phyloP scores from a whole-genome alignment of 2,329 filamentous ascomycete genomes.

The Fusarium albidum region DNA sequence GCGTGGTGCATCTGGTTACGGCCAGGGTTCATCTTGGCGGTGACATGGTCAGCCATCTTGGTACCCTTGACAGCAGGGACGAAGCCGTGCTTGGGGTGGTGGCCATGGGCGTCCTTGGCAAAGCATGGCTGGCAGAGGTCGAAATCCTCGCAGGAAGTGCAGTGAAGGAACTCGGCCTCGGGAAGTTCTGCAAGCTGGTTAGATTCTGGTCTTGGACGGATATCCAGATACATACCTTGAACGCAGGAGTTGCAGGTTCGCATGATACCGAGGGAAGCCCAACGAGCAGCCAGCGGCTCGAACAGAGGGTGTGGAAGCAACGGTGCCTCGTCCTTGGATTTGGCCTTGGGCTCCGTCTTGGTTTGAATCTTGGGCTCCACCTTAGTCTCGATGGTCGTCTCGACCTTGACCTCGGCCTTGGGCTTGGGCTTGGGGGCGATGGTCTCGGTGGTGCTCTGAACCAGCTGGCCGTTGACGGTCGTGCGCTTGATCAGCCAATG shows the following conservation, averaged over 20 bases:
- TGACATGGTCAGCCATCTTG: slow-evolving; percentile 66
- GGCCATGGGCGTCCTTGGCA: slow-evolving; percentile 78
- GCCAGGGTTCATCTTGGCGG: slow-evolving; percentile 77
- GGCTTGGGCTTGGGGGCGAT: slow-evolving; percentile 68
- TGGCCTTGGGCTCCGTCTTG: slow-evolving; percentile 32
- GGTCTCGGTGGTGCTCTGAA: slow-evolving; percentile 86
- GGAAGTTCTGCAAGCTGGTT: slow-evolving; percentile 63
- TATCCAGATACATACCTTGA: slow-evolving; percentile 43
- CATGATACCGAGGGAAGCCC: slow-evolving; percentile 45
- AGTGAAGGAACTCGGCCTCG: slow-evolving; percentile 85
- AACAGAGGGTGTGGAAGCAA: slow-evolving; percentile 31
- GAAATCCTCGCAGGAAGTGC: slow-evolving; percentile 84
- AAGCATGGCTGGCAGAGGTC: slow-evolving; percentile 92
- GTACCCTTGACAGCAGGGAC: slow-evolving; percentile 70
- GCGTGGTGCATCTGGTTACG: slow-evolving; percentile 85
- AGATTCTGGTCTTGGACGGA: slow-evolving; percentile 1
- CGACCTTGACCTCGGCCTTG: slow-evolving; percentile 28
- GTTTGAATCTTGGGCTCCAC: slow-evolving; percentile 31
- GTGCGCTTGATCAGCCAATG: slow-evolving; percentile 97
- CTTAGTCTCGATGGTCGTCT: slow-evolving; percentile 13
- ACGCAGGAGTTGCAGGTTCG: slow-evolving; percentile 77
- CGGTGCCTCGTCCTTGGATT: slow-evolving; percentile 19
- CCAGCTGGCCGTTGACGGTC: slow-evolving; percentile 78
- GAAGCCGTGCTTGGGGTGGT: slow-evolving; percentile 89
- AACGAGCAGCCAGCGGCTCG: slow-evolving; percentile 31